Base-by-base conservation (phyloP, 2,329 filamentous ascomycete genomes). In the Fusarium albosuccineum region DNA sequence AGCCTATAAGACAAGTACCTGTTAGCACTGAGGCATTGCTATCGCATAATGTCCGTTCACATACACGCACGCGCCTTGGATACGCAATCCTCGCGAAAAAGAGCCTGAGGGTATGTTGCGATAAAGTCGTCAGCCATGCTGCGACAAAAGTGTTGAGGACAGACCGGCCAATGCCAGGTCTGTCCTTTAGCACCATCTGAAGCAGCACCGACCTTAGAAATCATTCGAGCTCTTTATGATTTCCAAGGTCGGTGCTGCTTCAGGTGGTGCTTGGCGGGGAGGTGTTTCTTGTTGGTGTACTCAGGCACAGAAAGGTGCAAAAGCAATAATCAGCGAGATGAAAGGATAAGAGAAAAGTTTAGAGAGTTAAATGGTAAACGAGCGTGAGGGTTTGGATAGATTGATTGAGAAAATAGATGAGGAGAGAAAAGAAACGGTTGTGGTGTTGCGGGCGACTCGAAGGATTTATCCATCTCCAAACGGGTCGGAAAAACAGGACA, bases 381-480 rank as follows among this genome's bases (percentile, higher is more conserved):
- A 22, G 22, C 4, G 22, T 22, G 4, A 22, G 22, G 22, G 22
- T 22, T 22, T 22, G 22, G 22, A 22, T 22, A 5, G 22, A 22
- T 22, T 22, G 22, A 11, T 36, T 5, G 36, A 14, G 11, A 16
- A 30, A 27, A 27, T 27, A 14, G 34, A 57, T 57, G 41, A 22
- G 41, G 41, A 57, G 17, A 39, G 6, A 40, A 22, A 37, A 17
- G 10, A 5, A 27, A 14, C 3, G 14, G 6, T 0, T 2, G 16
- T 2, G 5, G n/a, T 10, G 11, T 6, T 2, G 3, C 9, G n/a
- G 29, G 16, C 26, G 14, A 1, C 9, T 11, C 13, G 9, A 10
- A 16, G 13, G 44, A 58, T 64, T 58, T 64, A 63, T 63, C 11
- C 50, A 33, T 42, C 37, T 14, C 13, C 40, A 44, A 14, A 17